These are phyloP conservation scores for Ramaria sp. DNA, from an alignment of 768 basidiomycete species.

Conservation along the genomic window DNA sequence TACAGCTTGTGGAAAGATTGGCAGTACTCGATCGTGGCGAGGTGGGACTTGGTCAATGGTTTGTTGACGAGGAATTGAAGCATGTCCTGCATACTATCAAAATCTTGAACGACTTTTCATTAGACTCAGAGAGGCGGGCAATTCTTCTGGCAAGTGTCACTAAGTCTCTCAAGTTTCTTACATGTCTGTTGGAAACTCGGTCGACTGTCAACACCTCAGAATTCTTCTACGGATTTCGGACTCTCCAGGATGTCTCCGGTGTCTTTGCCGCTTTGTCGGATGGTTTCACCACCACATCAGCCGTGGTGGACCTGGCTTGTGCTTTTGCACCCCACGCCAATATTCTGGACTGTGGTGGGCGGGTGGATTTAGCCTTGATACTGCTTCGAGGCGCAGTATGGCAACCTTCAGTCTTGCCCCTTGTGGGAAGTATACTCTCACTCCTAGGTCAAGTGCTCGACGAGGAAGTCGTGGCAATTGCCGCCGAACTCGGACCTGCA, in stretches of 20 bases:
- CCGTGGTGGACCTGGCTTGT: conserved; percentile 33
- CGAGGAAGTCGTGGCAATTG: neutral
- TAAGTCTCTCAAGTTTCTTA: conserved; percentile 3
- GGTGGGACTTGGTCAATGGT: conserved; percentile 56
- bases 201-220: neutral
- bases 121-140: conserved; percentile 24
- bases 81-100: conserved; percentile 31
- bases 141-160: conserved; percentile 36
- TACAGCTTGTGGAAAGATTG: conserved; percentile 42
- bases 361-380: conserved; percentile 23
- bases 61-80: conserved; percentile 53
- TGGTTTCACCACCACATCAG: conserved; percentile 32
- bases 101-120: conserved; percentile 20
- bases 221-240: neutral
- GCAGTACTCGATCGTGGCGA: conserved; percentile 44
- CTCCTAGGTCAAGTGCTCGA: neutral
- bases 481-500: neutral
- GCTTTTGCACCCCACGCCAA: conserved; percentile 18
- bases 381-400: conserved; percentile 21
- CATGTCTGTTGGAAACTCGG: conserved; percentile 20
- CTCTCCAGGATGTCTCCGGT: neutral
- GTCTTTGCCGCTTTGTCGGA: conserved; percentile 36
- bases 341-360: conserved; percentile 20
- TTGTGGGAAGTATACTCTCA: conserved; percentile 9
- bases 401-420: conserved; percentile 18